Base-by-base conservation (phyloP, 768 basidiomycete species). In the Cyathus striatus region DNA sequence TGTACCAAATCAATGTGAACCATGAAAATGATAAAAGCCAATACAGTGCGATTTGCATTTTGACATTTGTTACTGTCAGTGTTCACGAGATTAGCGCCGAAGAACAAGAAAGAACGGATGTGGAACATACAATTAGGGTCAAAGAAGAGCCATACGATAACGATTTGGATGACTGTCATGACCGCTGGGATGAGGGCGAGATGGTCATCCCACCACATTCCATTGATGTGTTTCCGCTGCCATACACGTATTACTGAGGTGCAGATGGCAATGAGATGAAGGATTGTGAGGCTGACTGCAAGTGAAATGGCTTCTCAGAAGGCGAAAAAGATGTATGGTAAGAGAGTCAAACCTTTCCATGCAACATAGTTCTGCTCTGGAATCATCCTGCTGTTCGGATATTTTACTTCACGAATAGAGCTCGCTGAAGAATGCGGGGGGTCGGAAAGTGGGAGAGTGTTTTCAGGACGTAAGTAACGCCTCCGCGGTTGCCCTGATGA, bases 131-230 rank as follows among this genome's bases (percentile, higher is more conserved):
- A 18, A 18, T 7, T 18, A 9, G 10, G 12, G 35, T 12, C 17
- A 18, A 36, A 36, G 7, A 36, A 36, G 7, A 36, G 7, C 35
- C 35, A 36, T 7, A 36, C 17, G 17, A 36, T 18, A 6, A 18
- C 35, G 35, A 36, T 18, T 7, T 36, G 10, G 17, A 36, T 36
- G 10, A 9, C 17, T 18, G 35, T 12, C 35, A 36, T 36, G 17
- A 36, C 6, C 6, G 17, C 7, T 10, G 10, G 12, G 7, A 18
- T 9, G 20, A 36, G 6, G 7, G 35, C 35, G 9, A 18, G 6
- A 7, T 18, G 20, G 35, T 36, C 35, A 18, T 36, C 35, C 35
- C 35, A 36, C 35, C 35, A 36, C 35, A 36, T 36, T 7, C 35
- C 35, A 6, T 36, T 36, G 10, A 7, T 10, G 35, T 18, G 35